A percentile compares a stretch with the other conserved stretches of the same genome.
Evolutionary conservation across 1,284 basidiomycete genomes (phyloP).

Genomic region (Schizophyllum amplum): DNA sequence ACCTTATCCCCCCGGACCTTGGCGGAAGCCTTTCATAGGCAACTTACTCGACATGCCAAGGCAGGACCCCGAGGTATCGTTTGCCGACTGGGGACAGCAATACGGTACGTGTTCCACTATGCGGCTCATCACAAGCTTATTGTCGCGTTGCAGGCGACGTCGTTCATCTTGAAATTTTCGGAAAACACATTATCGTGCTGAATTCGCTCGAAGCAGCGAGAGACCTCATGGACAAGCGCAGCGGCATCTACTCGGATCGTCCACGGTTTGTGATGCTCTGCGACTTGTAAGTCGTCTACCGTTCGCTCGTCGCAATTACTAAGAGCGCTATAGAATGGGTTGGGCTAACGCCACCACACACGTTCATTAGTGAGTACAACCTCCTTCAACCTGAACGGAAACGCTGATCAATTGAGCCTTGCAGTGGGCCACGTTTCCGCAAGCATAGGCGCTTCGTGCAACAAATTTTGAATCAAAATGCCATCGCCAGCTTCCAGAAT

Average conservation of each 20-base stretch:
- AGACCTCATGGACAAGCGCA: slow-evolving; percentile 11
- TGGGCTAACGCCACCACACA: slow-evolving; percentile 3
- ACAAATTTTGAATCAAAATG: background rate
- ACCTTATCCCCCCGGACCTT: slow-evolving; percentile 9
- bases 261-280: slow-evolving; percentile 5
- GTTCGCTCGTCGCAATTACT: background rate
- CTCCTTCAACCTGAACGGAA: background rate
- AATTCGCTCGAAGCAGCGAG: slow-evolving; percentile 8
- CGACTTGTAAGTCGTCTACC: slow-evolving; percentile 6
- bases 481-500: background rate
- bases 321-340: background rate
- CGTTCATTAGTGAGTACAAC: background rate
- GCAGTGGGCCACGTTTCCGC: background rate
- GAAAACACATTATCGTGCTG: slow-evolving; percentile 10
- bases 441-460: background rate
- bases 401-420: background rate
- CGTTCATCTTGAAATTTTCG: slow-evolving; percentile 7
- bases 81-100: slow-evolving; percentile 3
- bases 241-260: slow-evolving; percentile 12
- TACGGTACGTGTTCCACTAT: slow-evolving; percentile 6
- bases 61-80: slow-evolving; percentile 1
- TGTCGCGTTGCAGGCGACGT: slow-evolving; percentile 8
- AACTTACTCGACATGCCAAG: slow-evolving; percentile 6
- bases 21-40: slow-evolving; percentile 7
- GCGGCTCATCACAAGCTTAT: background rate